These are phyloP conservation scores for Tetrahymena borealis DNA, from an alignment of 73 alveolate genomes.

Conservation along the genomic window DNA sequence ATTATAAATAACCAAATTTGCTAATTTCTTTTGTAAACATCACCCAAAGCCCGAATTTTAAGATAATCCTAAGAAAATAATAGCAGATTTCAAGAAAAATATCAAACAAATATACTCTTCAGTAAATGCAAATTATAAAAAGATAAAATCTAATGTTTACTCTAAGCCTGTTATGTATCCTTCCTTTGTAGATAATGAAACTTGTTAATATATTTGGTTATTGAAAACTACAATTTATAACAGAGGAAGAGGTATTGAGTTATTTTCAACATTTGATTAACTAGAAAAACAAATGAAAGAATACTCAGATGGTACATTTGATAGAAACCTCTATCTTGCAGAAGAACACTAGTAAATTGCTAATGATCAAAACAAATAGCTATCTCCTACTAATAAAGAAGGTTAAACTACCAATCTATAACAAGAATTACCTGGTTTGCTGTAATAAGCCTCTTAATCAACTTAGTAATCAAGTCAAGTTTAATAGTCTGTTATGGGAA, in stretches of 20 bases:
- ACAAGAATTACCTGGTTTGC: background rate
- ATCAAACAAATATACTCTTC: background rate
- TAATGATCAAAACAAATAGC: background rate
- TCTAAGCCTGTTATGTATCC: background rate
- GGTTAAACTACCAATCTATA: background rate
- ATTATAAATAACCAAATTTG: background rate
- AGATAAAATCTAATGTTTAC: background rate
- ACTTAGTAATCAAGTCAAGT: background rate
- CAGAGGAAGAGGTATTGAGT: slow-evolving; percentile 41
- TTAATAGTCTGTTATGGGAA: background rate
- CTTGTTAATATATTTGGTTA: slow-evolving; percentile 26
- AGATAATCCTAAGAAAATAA: background rate
- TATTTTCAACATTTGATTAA: slow-evolving; percentile 7
- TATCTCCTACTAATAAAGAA: background rate
- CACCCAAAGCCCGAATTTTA: background rate
- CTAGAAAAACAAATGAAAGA: background rate
- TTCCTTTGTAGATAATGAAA: background rate
- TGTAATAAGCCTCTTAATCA: background rate
- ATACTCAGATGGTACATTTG: background rate
- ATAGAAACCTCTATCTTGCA: background rate
- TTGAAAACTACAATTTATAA: slow-evolving; percentile 27
- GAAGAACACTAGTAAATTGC: background rate
- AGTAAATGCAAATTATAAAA: background rate
- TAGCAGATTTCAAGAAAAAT: background rate
- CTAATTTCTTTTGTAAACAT: slow-evolving; percentile 7